Evolutionary conservation across 106 monocot species (phyloP).

Genomic region (Triglochin maritima): DNA sequence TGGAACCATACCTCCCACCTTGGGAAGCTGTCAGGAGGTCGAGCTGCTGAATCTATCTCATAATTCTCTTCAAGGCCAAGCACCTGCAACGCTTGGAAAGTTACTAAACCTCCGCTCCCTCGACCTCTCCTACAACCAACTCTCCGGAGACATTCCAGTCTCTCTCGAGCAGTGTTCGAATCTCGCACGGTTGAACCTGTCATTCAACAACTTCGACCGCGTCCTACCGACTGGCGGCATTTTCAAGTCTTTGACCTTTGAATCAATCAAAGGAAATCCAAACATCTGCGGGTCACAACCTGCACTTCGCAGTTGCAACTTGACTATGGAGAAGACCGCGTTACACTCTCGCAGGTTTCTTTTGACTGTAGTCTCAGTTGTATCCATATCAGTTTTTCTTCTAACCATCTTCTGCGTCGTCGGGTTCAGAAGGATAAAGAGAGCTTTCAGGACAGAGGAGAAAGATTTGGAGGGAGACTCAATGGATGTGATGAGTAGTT

Average conservation of each 20-base stretch:
- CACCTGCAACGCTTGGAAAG: slow-evolving; percentile 40
- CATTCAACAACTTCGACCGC: slow-evolving; percentile 70
- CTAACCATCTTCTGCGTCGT: slow-evolving; percentile 11
- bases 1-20: slow-evolving; percentile 54
- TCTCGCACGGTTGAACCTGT: slow-evolving; percentile 51
- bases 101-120: slow-evolving; percentile 46
- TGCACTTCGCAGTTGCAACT: not conserved
- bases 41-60: slow-evolving; percentile 74
- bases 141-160: slow-evolving; percentile 40
- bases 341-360: no score
- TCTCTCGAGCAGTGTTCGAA: slow-evolving; percentile 37
- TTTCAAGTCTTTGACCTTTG: slow-evolving; percentile 20
- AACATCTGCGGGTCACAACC: slow-evolving; percentile 32
- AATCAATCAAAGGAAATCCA: slow-evolving; percentile 42
- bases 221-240: slow-evolving; percentile 26
- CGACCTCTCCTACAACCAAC: slow-evolving; percentile 49
- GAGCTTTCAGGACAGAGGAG: not conserved
- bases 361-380: not conserved
- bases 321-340: no score
- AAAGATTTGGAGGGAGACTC: no score
- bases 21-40: slow-evolving; percentile 60
- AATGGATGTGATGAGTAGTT: slow-evolving; percentile 5
- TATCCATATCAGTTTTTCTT: not conserved
- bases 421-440: not conserved
- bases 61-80: slow-evolving; percentile 35